Evolutionary conservation across 352 stramenopile genomes (phyloP).

Genomic region (Phytophthora pisi): DNA sequence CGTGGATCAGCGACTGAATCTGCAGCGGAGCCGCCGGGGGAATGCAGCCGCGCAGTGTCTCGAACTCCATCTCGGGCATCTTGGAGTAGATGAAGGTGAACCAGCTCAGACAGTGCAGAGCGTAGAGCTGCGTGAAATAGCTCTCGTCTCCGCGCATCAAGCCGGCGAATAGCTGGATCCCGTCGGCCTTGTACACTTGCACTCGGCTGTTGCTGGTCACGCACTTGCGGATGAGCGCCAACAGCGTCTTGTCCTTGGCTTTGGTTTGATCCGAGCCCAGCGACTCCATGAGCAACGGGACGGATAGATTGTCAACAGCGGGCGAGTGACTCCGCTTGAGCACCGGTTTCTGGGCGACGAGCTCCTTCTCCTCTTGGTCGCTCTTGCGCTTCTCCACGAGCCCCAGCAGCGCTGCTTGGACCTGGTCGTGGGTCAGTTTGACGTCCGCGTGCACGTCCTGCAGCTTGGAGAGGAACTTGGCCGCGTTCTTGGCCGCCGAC

Average conservation of each 20-base stretch:
- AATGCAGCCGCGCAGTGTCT: slow-evolving; percentile 16
- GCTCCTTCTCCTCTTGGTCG: slow-evolving; percentile 16
- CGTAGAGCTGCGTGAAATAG: slow-evolving; percentile 29
- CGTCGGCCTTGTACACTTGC: slow-evolving; percentile 33
- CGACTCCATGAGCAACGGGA: slow-evolving; percentile 22
- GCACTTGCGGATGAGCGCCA: slow-evolving; percentile 28
- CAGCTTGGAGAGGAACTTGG: slow-evolving; percentile 31
- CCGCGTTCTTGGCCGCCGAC: slow-evolving; percentile 19
- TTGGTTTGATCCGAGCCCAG: neutral
- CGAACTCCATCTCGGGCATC: slow-evolving; percentile 26
- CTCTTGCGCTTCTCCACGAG: slow-evolving; percentile 27
- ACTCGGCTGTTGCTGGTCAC: slow-evolving; percentile 25
- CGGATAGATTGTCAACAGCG: slow-evolving; percentile 20
- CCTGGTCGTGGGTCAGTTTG: slow-evolving; percentile 29
- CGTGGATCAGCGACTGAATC: slow-evolving; percentile 11
- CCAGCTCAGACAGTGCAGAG: slow-evolving; percentile 35
- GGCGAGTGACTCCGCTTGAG: slow-evolving; percentile 14
- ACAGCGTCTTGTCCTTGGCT: slow-evolving; percentile 23
- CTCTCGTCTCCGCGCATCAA: slow-evolving; percentile 19
- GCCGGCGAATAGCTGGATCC: slow-evolving; percentile 18
- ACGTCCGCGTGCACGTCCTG: slow-evolving; percentile 25
- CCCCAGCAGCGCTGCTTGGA: slow-evolving; percentile 19
- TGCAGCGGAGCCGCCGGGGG: slow-evolving; percentile 14
- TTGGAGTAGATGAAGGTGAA: slow-evolving; percentile 37
- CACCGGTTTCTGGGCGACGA: slow-evolving; percentile 18